Conservation (phyloP, 2,329 filamentous ascomycete genomes). For the Venturia effusa region DNA sequence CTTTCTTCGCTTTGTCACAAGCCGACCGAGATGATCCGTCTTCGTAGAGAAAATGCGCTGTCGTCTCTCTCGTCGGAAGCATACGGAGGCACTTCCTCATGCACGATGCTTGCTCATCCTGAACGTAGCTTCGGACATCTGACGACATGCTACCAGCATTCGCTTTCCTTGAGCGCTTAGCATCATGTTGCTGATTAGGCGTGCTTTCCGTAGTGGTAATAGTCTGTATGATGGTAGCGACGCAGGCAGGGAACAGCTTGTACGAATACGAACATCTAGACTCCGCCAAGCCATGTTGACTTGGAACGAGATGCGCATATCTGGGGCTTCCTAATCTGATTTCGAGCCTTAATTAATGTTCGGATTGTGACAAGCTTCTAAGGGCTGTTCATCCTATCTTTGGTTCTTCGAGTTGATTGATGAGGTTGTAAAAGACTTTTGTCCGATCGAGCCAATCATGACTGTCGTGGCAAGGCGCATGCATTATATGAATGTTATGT, state of each 20-base stretch:
- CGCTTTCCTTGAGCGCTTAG: not conserved
- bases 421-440: not conserved
- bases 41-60: not conserved
- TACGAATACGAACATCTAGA: not conserved
- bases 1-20: not conserved
- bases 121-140: not conserved
- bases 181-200: slow-evolving; percentile 2
- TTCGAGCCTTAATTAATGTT: too few species aligned
- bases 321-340: too few species aligned
- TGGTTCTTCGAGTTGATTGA: too few species aligned
- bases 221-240: not conserved
- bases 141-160: not conserved
- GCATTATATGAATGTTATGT: too few species aligned
- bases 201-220: too few species aligned
- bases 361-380: too few species aligned
- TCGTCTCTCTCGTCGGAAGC: not conserved
- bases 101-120: slow-evolving; percentile 2
- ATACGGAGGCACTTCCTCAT: not conserved
- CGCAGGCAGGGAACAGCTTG: not conserved
- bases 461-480: not conserved
- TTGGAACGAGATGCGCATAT: not conserved
- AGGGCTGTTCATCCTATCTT: too few species aligned
- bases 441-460: too few species aligned
- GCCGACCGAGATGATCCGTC: not conserved
- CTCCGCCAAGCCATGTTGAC: not conserved